A percentile compares a stretch with the other conserved stretches of the same genome.
These are phyloP conservation scores for Tarenaya hassleriana DNA, from an alignment of 345 rosid species.

Conservation along the genomic window DNA sequence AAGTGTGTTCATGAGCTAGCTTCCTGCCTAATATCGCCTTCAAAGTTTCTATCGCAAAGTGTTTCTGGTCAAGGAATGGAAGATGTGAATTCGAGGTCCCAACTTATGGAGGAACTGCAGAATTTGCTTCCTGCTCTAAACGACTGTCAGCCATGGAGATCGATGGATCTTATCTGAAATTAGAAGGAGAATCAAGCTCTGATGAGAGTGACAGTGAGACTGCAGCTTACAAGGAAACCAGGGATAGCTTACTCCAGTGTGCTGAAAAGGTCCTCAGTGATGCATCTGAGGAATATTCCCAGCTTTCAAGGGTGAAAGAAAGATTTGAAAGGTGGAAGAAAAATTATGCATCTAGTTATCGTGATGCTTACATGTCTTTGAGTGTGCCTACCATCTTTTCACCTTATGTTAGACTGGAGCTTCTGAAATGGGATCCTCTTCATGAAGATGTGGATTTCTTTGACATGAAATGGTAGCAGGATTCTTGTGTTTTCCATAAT, in stretches of 20 bases:
- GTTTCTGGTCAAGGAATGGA: constrained; percentile 28
- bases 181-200: constrained; percentile 96
- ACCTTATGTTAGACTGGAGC: constrained; percentile 88
- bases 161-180: constrained; percentile 47
- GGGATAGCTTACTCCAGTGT: constrained; percentile 55
- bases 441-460: constrained; percentile 67
- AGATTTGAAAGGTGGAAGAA: constrained; percentile 84
- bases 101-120: constrained; percentile 49
- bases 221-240: constrained; percentile 65
- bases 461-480: constrained; percentile 82
- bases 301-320: constrained; percentile 69
- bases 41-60: constrained; percentile 18
- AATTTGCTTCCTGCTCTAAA: constrained; percentile 61
- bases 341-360: constrained; percentile 61
- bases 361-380: constrained; percentile 88
- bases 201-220: constrained; percentile 94
- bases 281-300: constrained; percentile 87
- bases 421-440: constrained; percentile 89
- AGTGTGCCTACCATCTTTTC: constrained; percentile 85
- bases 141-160: constrained; percentile 59
- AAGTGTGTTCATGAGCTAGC: constrained; percentile 54
- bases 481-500: constrained; percentile 61
- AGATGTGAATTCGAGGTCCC: constrained; percentile 36
- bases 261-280: constrained; percentile 83
- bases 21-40: constrained; percentile 38